These are phyloP conservation scores for Dalechampia spathulata DNA, from an alignment of 441 rosid species.

Conservation along the genomic window DNA sequence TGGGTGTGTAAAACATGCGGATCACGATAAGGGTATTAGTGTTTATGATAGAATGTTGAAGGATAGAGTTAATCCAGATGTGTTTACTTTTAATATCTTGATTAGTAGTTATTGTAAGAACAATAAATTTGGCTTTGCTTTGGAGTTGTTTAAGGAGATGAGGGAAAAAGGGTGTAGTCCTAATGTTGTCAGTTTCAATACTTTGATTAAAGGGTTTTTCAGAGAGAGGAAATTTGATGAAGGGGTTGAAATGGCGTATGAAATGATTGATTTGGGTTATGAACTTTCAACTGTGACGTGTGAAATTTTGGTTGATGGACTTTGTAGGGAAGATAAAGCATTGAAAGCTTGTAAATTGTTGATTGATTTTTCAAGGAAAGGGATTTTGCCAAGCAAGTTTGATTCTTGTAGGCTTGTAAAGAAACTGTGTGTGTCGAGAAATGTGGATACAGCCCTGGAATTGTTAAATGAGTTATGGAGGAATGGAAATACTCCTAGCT, in stretches of 20 bases:
- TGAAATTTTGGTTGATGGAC: slow-evolving; percentile 74
- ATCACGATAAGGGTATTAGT: slow-evolving; percentile 38
- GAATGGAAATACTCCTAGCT: slow-evolving; percentile 48
- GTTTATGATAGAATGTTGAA: slow-evolving; percentile 53
- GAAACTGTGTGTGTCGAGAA: slow-evolving; percentile 40
- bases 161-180: slow-evolving; percentile 59
- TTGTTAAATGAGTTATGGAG: slow-evolving; percentile 56
- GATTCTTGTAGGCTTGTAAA: slow-evolving; percentile 54
- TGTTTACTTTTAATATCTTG: slow-evolving; percentile 59
- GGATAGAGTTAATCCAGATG: slow-evolving; percentile 66
- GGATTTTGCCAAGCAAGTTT: slow-evolving; percentile 47
- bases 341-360: slow-evolving; percentile 50
- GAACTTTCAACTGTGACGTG: slow-evolving; percentile 58
- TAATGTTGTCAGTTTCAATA: slow-evolving; percentile 76
- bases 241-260: slow-evolving; percentile 66
- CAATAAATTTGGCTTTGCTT: slow-evolving; percentile 39
- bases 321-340: slow-evolving; percentile 42
- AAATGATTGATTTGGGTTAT: slow-evolving; percentile 65
- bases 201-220: slow-evolving; percentile 66
- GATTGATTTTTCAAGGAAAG: slow-evolving; percentile 47
- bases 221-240: slow-evolving; percentile 51
- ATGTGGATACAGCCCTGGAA: slow-evolving; percentile 43
- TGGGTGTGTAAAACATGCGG: slow-evolving; percentile 52
- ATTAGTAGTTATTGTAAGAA: slow-evolving; percentile 59
- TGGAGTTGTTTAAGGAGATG: slow-evolving; percentile 75